Evolutionary conservation across 139 green algal genomes (phyloP).

Genomic region (Coccomyxa sp.): DNA sequence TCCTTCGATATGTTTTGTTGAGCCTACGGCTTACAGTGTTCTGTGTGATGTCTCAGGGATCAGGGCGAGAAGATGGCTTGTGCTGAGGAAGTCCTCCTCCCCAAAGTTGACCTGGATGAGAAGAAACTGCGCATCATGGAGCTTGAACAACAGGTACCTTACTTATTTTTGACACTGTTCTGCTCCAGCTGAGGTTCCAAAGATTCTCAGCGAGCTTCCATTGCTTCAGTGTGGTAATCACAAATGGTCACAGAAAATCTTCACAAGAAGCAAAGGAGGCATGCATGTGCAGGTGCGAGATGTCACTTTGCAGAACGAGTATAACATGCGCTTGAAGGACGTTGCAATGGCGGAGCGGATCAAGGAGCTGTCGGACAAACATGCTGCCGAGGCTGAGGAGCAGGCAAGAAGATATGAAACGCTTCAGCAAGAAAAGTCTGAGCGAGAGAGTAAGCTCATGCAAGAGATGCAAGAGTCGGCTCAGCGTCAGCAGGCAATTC

Average conservation of each 20-base stretch:
- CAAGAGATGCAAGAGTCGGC: constrained; percentile 66
- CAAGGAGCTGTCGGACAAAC: constrained; percentile 82
- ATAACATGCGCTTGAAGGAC: constrained; percentile 89
- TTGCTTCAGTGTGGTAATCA: no score
- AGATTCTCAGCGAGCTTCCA: no score
- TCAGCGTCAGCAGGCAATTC: constrained; percentile 38
- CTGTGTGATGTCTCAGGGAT: background rate
- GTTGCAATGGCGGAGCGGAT: constrained; percentile 73
- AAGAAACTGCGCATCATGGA: constrained; percentile 67
- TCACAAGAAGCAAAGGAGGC: no score
- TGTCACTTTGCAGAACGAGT: constrained; percentile 87
- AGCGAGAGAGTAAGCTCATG: constrained; percentile 77
- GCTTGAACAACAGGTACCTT: constrained; percentile 70
- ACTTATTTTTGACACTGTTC: background rate
- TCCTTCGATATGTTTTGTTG: no score
- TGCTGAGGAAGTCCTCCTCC: constrained; percentile 86
- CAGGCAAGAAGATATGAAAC: constrained; percentile 71
- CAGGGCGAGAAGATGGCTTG: constrained; percentile 57
- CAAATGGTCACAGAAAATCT: no score
- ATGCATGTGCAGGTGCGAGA: constrained; percentile 65
- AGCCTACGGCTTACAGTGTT: background rate
- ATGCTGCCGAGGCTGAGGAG: constrained; percentile 55
- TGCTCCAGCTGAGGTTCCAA: no score
- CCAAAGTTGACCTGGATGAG: constrained; percentile 81
- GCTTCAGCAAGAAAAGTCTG: constrained; percentile 74